A percentile compares a stretch with the other conserved stretches of the same genome.
phyloP scores from a whole-genome alignment of 2,329 filamentous ascomycete genomes.

The Cyclaneusma minus region DNA sequence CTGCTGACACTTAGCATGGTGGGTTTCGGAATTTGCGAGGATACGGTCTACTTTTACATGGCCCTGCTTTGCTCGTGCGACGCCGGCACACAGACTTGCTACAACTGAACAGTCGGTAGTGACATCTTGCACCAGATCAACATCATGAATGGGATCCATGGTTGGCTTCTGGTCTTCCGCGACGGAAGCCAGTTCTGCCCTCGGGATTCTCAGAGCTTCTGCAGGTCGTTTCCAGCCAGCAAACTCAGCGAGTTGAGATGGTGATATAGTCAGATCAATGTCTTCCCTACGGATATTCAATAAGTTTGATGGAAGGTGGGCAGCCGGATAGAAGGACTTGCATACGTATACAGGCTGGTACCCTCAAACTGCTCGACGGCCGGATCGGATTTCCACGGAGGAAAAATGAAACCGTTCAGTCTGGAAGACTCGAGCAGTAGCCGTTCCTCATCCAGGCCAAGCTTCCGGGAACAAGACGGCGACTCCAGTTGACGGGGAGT shows the following conservation, averaged over 20 bases:
- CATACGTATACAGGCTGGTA: constrained; percentile 44
- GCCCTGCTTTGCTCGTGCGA: constrained; percentile 53
- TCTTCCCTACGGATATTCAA: constrained; percentile 40
- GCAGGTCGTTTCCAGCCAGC: constrained; percentile 66
- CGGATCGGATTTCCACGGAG: constrained; percentile 63
- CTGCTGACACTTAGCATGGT: constrained; percentile 28
- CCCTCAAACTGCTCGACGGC: constrained; percentile 43
- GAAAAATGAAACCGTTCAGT: constrained; percentile 71
- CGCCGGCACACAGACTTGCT: constrained; percentile 76
- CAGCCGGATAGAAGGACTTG: constrained; percentile 19
- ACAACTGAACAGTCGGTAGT: constrained; percentile 96
- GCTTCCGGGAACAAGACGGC: background rate
- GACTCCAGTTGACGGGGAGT: constrained; percentile 3
- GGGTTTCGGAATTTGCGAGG: constrained; percentile 3
- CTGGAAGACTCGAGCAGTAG: constrained; percentile 64
- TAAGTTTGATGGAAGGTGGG: constrained; percentile 3
- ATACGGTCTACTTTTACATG: constrained; percentile 41
- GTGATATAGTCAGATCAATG: constrained; percentile 55
- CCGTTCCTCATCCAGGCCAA: constrained; percentile 53
- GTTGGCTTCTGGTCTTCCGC: constrained; percentile 22
- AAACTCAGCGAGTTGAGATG: constrained; percentile 60
- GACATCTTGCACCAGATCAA: constrained; percentile 87
- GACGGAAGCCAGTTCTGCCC: constrained; percentile 2
- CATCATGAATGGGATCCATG: constrained; percentile 41
- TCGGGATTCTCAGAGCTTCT: constrained; percentile 39